These are phyloP conservation scores for Naganishia antarctica DNA, from an alignment of 768 basidiomycete species.

Conservation along the genomic window DNA sequence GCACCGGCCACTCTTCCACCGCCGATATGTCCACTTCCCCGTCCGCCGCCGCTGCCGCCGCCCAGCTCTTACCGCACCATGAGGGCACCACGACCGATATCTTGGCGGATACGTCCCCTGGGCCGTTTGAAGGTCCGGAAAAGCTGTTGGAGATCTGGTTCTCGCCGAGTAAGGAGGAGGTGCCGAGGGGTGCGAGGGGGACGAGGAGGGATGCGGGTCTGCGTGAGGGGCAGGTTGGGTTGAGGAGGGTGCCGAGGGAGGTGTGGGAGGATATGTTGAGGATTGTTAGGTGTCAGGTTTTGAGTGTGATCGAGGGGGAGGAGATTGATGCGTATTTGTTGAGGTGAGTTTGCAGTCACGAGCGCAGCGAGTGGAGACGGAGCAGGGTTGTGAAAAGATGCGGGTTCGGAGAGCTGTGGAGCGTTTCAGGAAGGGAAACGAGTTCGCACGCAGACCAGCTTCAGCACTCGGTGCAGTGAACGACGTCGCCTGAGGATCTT, in stretches of 20 bases:
- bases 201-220: slow-evolving; percentile 17
- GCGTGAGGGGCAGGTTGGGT: slow-evolving; percentile 52
- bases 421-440: too few relatives aligned
- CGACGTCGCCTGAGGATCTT: too few relatives aligned
- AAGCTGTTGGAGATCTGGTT: slow-evolving; percentile 98
- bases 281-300: slow-evolving; percentile 92
- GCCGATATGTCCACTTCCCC: background rate
- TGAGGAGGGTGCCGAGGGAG: slow-evolving; percentile 66
- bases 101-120: slow-evolving; percentile 27
- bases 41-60: background rate
- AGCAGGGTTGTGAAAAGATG: too few relatives aligned
- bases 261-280: slow-evolving; percentile 97
- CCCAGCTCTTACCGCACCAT: slow-evolving; percentile 12
- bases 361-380: too few relatives aligned
- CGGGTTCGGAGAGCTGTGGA: too few relatives aligned
- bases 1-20: background rate
- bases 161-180: slow-evolving; percentile 64
- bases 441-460: too few relatives aligned
- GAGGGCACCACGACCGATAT: slow-evolving; percentile 18
- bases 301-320: slow-evolving; percentile 80
- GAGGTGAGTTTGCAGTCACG: slow-evolving; percentile 59
- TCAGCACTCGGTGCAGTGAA: too few relatives aligned
- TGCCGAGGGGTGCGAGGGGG: slow-evolving; percentile 48
- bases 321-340: slow-evolving; percentile 93
- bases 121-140: slow-evolving; percentile 78